Evolutionary conservation across 768 basidiomycete genomes (phyloP).

Genomic region (Xerocomellus chrysenteron): DNA sequence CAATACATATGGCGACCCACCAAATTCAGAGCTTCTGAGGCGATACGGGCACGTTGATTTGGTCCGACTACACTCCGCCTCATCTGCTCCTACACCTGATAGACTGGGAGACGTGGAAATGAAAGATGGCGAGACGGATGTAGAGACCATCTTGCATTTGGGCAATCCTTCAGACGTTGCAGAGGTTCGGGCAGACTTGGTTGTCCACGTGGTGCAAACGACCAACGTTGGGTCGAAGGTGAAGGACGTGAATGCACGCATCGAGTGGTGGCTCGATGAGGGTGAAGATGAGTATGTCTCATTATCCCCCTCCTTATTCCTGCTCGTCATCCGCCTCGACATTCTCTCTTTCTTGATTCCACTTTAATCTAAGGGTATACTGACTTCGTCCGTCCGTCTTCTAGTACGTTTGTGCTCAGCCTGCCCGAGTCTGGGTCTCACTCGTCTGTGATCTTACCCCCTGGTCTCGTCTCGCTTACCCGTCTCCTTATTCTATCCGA

Average conservation of each 20-base stretch:
- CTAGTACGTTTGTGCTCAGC: slow-evolving; percentile 11
- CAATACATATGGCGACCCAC: slow-evolving; percentile 94
- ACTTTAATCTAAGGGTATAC: background rate
- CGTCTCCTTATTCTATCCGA: slow-evolving; percentile 58
- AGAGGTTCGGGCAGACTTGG: slow-evolving; percentile 72
- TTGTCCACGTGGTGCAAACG: slow-evolving; percentile 43
- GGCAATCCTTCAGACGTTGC: slow-evolving; percentile 83
- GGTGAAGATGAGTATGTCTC: slow-evolving; percentile 81
- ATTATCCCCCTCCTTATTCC: background rate
- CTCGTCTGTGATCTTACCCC: slow-evolving; percentile 50
- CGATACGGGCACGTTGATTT: slow-evolving; percentile 92
- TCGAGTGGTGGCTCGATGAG: slow-evolving; percentile 93
- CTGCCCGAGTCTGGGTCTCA: slow-evolving; percentile 44
- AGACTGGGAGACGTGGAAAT: slow-evolving; percentile 10
- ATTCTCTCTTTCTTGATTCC: background rate
- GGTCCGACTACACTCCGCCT: slow-evolving; percentile 49
- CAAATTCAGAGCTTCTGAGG: slow-evolving; percentile 91
- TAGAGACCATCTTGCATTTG: slow-evolving; percentile 7
- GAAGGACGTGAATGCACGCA: slow-evolving; percentile 37
- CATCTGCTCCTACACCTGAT: background rate
- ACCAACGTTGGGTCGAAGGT: slow-evolving; percentile 10
- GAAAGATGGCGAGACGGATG: slow-evolving; percentile 15
- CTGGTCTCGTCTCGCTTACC: slow-evolving; percentile 65
- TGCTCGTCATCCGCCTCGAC: background rate
- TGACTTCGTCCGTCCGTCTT: background rate